Conservation (phyloP, 208 protist genomes). For the Naegleria gruberi region DNA sequence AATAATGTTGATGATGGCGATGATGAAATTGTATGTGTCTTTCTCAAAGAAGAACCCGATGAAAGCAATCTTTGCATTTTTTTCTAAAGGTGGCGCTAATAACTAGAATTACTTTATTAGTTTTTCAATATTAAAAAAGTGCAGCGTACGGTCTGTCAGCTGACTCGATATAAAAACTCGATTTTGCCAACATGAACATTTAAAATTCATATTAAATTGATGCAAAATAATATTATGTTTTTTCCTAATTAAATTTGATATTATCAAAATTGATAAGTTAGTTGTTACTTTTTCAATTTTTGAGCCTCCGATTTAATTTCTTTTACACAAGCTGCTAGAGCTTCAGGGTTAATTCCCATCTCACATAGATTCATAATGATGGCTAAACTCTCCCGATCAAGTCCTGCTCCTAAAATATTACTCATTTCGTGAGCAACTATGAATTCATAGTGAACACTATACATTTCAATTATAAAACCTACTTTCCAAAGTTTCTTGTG, state of each 20-base stretch:
- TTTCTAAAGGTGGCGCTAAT: too few species aligned
- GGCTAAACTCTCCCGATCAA: background rate
- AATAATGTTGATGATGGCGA: too few species aligned
- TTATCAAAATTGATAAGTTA: background rate
- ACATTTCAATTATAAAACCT: background rate
- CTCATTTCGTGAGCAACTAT: background rate
- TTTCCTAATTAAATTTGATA: too few species aligned
- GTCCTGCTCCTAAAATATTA: background rate
- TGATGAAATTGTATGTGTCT: too few species aligned
- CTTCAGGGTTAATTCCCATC: slow-evolving; percentile 4
- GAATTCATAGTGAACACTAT: background rate
- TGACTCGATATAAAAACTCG: too few species aligned
- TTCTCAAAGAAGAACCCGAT: too few species aligned
- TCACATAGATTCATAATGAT: slow-evolving; percentile 7
- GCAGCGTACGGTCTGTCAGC: too few species aligned
- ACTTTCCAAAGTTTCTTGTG: background rate
- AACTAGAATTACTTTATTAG: too few species aligned
- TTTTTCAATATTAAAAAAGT: too few species aligned
- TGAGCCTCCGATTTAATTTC: background rate
- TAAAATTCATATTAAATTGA: too few species aligned
- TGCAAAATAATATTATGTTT: background rate
- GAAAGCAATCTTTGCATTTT: too few species aligned
- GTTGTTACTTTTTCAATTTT: background rate
- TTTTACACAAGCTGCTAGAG: background rate
- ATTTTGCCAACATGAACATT: too few species aligned